Percentiles rank a stretch among this genome's conserved stretches.
Conservation (phyloP, 768 basidiomycete species). For the Boletus sp. region DNA sequence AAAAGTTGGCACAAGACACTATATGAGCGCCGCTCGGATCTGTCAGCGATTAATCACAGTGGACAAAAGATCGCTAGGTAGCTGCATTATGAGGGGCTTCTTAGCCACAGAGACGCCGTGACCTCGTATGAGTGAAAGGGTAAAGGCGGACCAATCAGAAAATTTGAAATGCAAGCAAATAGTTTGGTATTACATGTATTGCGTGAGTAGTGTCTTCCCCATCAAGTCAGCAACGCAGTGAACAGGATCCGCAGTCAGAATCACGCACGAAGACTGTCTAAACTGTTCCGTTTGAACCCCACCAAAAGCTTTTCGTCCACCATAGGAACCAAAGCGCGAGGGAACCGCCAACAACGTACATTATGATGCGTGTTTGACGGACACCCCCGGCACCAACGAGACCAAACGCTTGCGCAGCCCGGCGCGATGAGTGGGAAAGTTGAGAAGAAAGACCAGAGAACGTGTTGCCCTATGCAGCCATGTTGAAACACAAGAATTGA, state of each 20-base stretch:
- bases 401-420: conserved; percentile 73
- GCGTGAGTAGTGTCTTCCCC: not conserved
- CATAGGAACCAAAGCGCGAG: conserved; percentile 54
- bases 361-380: conserved; percentile 65
- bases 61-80: not conserved
- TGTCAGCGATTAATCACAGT: not conserved
- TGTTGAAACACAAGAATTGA: not conserved
- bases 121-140: not conserved
- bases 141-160: not conserved
- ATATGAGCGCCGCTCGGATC: not conserved
- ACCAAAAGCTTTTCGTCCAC: conserved; percentile 52
- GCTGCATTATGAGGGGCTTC: not conserved
- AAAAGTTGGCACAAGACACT: not conserved
- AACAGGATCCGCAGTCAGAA: not conserved
- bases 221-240: not conserved
- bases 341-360: conserved; percentile 54
- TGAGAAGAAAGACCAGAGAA: conserved; percentile 64
- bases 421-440: conserved; percentile 62
- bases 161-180: not conserved
- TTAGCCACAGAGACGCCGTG: not conserved
- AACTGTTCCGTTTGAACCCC: conserved; percentile 17
- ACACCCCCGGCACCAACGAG: conserved; percentile 55
- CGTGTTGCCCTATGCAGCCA: conserved; percentile 48
- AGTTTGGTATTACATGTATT: conserved; percentile 7
- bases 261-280: conserved; percentile 17